Evolutionary conservation across 2,329 filamentous ascomycete genomes (phyloP).

Genomic region (Thelonectria olida): DNA sequence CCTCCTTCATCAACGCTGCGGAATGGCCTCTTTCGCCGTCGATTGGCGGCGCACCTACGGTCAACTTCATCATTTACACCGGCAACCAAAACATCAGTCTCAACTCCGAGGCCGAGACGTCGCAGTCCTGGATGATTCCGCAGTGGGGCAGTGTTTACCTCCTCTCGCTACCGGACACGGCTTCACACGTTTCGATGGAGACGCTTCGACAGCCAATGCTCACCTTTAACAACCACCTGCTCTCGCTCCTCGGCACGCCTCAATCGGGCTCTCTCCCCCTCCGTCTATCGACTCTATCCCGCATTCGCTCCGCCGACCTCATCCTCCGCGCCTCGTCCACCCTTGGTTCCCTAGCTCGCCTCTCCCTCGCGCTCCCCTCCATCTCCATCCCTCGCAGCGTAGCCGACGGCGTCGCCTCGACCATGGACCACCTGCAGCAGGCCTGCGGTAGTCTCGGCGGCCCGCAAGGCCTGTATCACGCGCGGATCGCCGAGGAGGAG

Average conservation of each 20-base stretch:
- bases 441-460: slow-evolving; percentile 78
- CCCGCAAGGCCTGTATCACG: slow-evolving; percentile 77
- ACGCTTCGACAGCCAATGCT: slow-evolving; percentile 82
- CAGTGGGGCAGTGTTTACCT: slow-evolving; percentile 86
- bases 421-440: slow-evolving; percentile 78
- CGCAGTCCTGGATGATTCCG: slow-evolving; percentile 86
- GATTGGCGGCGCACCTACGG: slow-evolving; percentile 90
- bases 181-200: slow-evolving; percentile 66
- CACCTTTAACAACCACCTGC: slow-evolving; percentile 89
- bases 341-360: slow-evolving; percentile 87
- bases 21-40: slow-evolving; percentile 97
- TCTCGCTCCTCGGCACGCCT: slow-evolving; percentile 87
- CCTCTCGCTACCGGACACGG: slow-evolving; percentile 58
- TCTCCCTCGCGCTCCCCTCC: slow-evolving; percentile 83
- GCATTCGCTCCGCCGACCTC: slow-evolving; percentile 86
- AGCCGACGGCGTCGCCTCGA: slow-evolving; percentile 83
- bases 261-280: slow-evolving; percentile 85
- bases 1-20: slow-evolving; percentile 95
- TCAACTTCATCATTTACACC: slow-evolving; percentile 95
- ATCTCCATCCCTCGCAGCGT: slow-evolving; percentile 92
- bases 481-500: slow-evolving; percentile 84
- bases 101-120: slow-evolving; percentile 55
- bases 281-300: slow-evolving; percentile 82
- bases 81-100: slow-evolving; percentile 77
- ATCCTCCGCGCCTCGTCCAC: slow-evolving; percentile 92